A percentile compares a stretch with the other conserved stretches of the same genome.
These are phyloP conservation scores for Spiromastix sp. DNA, from an alignment of 2,329 filamentous ascomycete species.

Conservation along the genomic window DNA sequence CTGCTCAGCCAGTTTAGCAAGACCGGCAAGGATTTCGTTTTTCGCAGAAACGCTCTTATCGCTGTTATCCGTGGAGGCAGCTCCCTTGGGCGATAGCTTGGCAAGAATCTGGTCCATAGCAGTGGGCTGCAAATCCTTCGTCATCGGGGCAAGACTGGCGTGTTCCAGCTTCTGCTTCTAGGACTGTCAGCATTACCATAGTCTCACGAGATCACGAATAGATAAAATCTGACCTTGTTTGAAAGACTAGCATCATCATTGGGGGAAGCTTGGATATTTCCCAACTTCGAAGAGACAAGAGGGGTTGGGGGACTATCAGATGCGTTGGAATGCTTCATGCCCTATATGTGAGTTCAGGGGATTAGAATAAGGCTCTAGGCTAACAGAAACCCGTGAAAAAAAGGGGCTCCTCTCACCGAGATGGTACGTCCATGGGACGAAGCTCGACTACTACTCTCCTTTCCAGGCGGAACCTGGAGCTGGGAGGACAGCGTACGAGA, in stretches of 20 bases:
- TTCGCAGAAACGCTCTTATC: no score
- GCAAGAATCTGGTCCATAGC: conserved; percentile 54
- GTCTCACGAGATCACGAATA: background rate
- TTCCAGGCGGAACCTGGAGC: conserved; percentile 13
- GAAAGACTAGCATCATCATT: conserved; percentile 17
- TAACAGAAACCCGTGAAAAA: background rate
- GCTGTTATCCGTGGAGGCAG: conserved; percentile 10
- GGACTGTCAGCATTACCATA: conserved; percentile 22
- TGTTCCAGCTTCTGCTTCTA: conserved; percentile 40
- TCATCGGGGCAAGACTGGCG: conserved; percentile 17
- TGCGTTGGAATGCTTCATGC: background rate
- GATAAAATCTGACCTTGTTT: conserved; percentile 26
- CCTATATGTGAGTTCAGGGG: background rate
- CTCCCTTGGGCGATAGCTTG: conserved; percentile 29
- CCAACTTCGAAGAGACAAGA: conserved; percentile 25
- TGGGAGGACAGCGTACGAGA: conserved; percentile 17
- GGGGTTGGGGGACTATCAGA: conserved; percentile 19
- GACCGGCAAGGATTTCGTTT: conserved; percentile 26
- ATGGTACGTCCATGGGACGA: conserved; percentile 16
- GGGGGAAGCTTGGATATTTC: conserved; percentile 19
- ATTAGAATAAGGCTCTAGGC: background rate
- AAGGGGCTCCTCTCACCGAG: conserved; percentile 13
- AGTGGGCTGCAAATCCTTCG: conserved; percentile 17
- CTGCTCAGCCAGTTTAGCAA: conserved; percentile 64
- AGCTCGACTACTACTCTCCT: conserved; percentile 10